Evolutionary conservation across 352 stramenopile genomes (phyloP).

Genomic region (Saprolegnia parasitica): DNA sequence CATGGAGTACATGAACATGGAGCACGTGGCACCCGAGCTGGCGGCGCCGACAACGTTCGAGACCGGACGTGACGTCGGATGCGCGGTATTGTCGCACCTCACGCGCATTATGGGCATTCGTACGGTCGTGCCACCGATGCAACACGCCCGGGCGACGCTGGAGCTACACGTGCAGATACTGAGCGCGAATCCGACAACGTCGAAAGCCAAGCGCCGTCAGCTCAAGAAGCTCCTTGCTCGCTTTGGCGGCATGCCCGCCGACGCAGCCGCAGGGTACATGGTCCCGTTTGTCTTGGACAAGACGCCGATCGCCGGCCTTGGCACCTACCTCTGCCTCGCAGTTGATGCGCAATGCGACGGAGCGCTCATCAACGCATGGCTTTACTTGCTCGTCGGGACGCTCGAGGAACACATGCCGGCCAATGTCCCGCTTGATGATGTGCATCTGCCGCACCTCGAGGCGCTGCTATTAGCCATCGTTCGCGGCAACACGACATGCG

Average conservation of each 20-base stretch:
- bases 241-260: slow-evolving; percentile 39
- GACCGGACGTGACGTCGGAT: neutral
- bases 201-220: slow-evolving; percentile 45
- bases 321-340: neutral
- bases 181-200: neutral
- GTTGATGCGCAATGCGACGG: neutral
- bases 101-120: slow-evolving; percentile 19
- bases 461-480: neutral
- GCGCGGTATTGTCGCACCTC: slow-evolving; percentile 4
- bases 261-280: slow-evolving; percentile 45
- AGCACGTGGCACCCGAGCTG: neutral
- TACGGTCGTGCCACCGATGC: neutral
- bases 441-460: neutral
- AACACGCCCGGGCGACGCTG: slow-evolving; percentile 6
- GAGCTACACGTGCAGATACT: slow-evolving; percentile 16
- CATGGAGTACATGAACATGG: slow-evolving; percentile 29
- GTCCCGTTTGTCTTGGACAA: slow-evolving; percentile 67
- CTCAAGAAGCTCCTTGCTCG: slow-evolving; percentile 58
- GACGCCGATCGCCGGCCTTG: neutral
- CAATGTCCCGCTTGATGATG: neutral
- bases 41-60: neutral
- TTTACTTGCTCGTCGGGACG: slow-evolving; percentile 15
- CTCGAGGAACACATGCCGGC: slow-evolving; percentile 25
- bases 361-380: neutral
- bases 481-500: neutral